These are phyloP conservation scores for Pythium rhizo-oryzae DNA, from an alignment of 352 stramenopile genomes.

Conservation along the genomic window DNA sequence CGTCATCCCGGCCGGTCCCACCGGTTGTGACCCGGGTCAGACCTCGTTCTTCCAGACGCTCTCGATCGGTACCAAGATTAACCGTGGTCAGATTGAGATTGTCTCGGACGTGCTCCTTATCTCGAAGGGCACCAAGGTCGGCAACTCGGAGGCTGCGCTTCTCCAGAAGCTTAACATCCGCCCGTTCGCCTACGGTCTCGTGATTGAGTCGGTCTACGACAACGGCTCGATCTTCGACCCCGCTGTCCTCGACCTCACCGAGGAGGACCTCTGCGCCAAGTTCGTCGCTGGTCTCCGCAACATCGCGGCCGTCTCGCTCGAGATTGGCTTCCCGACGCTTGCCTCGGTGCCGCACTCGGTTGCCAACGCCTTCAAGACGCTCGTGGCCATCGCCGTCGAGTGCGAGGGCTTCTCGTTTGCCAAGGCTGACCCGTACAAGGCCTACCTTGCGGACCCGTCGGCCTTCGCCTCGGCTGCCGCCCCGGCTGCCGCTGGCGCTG, in stretches of 20 bases:
- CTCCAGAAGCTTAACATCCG: slow-evolving; percentile 99
- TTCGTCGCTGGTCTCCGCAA: slow-evolving; percentile 95
- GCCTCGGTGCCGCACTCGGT: slow-evolving; percentile 98
- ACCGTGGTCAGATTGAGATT: slow-evolving; percentile 99
- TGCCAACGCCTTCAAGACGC: slow-evolving; percentile 98
- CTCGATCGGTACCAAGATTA: slow-evolving; percentile 99
- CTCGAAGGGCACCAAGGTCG: slow-evolving; percentile 96
- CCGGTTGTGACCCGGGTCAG: slow-evolving; percentile 99
- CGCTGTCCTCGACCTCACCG: slow-evolving; percentile 98
- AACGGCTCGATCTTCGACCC: slow-evolving; percentile 99
- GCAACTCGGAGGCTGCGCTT: slow-evolving; percentile 97
- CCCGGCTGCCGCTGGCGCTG: slow-evolving; percentile 80
- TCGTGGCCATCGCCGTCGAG: slow-evolving; percentile 96
- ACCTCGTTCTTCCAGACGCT: slow-evolving; percentile 99
- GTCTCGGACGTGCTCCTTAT: slow-evolving; percentile 96
- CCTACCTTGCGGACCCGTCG: slow-evolving; percentile 94
- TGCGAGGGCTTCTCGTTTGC: slow-evolving; percentile 97
- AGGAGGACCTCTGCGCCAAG: slow-evolving; percentile 96
- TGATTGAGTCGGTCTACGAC: slow-evolving; percentile 98
- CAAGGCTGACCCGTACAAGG: slow-evolving; percentile 97
- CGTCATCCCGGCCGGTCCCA: slow-evolving; percentile 96
- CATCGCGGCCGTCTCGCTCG: slow-evolving; percentile 95
- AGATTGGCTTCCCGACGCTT: slow-evolving; percentile 96
- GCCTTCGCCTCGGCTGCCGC: slow-evolving; percentile 91
- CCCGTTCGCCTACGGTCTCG: slow-evolving; percentile 99